Evolutionary conservation across 345 rosid genomes (phyloP).

Genomic region (Gossypium mustelinum): DNA sequence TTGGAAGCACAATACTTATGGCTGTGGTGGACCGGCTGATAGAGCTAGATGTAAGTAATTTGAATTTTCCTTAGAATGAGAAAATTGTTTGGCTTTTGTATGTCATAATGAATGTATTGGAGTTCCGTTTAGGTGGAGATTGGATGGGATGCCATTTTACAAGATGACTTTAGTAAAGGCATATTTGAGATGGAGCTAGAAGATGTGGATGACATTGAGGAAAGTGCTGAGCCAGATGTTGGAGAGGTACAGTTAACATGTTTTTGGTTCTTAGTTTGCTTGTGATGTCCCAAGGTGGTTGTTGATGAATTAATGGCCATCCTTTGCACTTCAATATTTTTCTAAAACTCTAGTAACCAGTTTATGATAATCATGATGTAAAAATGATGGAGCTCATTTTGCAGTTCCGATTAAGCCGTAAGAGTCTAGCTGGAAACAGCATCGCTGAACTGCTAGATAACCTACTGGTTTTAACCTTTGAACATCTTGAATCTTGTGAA

Average conservation of each 20-base stretch:
- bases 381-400: conserved; percentile 6
- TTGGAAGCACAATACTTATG: conserved; percentile 60
- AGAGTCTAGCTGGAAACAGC: conserved; percentile 36
- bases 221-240: conserved; percentile 30
- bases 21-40: conserved; percentile 71
- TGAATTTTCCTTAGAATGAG: conserved; percentile 2
- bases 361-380: neutral
- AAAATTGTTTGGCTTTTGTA: conserved; percentile 5
- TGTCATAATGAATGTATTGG: neutral
- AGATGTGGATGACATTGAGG: conserved; percentile 42
- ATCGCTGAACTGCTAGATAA: conserved; percentile 65
- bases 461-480: conserved; percentile 66
- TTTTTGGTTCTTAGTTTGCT: neutral
- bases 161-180: conserved; percentile 68
- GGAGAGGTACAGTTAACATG: conserved; percentile 40
- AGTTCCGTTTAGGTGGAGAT: conserved; percentile 53
- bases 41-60: conserved; percentile 82
- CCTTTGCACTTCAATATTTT: neutral
- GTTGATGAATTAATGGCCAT: neutral
- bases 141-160: conserved; percentile 69
- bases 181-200: conserved; percentile 83
- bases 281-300: neutral
- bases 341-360: neutral
- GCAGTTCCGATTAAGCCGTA: conserved; percentile 55
- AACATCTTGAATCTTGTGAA: conserved; percentile 78